A percentile compares a stretch with the other conserved stretches of the same genome.
phyloP scores from a whole-genome alignment of 495 filamentous ascomycete species.

The Amniculicola lignicola region DNA sequence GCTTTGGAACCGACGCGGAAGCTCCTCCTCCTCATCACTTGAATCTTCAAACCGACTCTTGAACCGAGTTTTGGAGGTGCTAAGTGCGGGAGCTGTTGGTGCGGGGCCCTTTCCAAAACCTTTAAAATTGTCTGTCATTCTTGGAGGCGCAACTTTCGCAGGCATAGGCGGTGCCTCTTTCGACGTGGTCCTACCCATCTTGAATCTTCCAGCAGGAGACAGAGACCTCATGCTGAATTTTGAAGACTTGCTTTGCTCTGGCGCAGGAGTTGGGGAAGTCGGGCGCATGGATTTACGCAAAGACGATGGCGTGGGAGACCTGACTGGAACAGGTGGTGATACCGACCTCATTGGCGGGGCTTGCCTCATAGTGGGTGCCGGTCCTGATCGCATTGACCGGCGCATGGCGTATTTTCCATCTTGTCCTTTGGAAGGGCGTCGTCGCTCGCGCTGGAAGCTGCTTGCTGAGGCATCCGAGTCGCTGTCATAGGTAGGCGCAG shows the following conservation, averaged over 20 bases:
- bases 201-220: slow-evolving; percentile 40
- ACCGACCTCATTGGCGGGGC: slow-evolving; percentile 12
- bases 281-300: slow-evolving; percentile 38
- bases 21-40: slow-evolving; percentile 64
- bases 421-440: slow-evolving; percentile 34
- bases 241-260: slow-evolving; percentile 31
- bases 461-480: slow-evolving; percentile 55
- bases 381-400: slow-evolving; percentile 51
- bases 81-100: slow-evolving; percentile 24
- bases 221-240: slow-evolving; percentile 47
- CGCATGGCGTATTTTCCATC: slow-evolving; percentile 50
- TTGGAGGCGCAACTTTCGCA: slow-evolving; percentile 3
- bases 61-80: slow-evolving; percentile 43
- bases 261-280: slow-evolving; percentile 29
- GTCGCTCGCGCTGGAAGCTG: slow-evolving; percentile 55
- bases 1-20: slow-evolving; percentile 55
- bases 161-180: slow-evolving; percentile 47
- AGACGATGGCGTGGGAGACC: slow-evolving; percentile 28
- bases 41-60: slow-evolving; percentile 67
- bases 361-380: slow-evolving; percentile 28
- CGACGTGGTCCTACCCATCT: slow-evolving; percentile 2
- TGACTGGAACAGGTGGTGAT: not conserved
- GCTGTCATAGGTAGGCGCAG: slow-evolving; percentile 50
- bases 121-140: not conserved
- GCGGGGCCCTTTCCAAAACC: slow-evolving; percentile 32